Evolutionary conservation across 306 rosid genomes (phyloP).

Genomic region (Pterocarpus santalinus): DNA sequence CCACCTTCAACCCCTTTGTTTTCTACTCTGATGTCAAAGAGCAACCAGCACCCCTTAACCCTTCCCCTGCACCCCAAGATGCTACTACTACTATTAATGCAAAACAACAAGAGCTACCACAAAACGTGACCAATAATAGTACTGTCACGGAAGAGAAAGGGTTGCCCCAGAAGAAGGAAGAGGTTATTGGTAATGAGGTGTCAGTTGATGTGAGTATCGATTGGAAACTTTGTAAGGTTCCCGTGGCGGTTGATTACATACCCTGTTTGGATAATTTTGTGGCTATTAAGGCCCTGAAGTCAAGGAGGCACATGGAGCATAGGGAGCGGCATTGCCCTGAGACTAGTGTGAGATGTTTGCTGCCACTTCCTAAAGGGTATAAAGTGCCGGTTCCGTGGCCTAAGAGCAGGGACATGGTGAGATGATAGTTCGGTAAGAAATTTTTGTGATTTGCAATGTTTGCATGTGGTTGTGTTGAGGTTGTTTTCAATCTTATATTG

Average conservation of each 20-base stretch:
- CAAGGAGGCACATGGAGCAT: constrained; percentile 92
- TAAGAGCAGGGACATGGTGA: constrained; percentile 99
- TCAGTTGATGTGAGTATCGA: constrained; percentile 11
- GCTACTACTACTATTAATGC: constrained; percentile 6
- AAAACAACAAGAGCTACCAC: constrained; percentile 1
- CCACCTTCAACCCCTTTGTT: constrained; percentile 49
- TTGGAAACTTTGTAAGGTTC: constrained; percentile 75
- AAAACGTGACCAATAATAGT: constrained; percentile 27
- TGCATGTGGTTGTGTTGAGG: constrained; percentile 31
- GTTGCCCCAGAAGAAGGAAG: constrained; percentile 34
- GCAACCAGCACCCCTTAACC: constrained; percentile 14
- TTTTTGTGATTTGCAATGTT: constrained; percentile 37
- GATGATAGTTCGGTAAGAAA: constrained; percentile 76
- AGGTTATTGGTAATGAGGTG: not conserved
- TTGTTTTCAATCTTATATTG: constrained; percentile 20
- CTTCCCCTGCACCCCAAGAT: not conserved
- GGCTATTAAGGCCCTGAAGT: constrained; percentile 75
- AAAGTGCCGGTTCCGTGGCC: constrained; percentile 84
- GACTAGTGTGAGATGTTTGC: constrained; percentile 63
- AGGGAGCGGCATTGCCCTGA: constrained; percentile 91
- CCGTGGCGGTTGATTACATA: constrained; percentile 64
- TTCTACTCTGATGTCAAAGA: constrained; percentile 54
- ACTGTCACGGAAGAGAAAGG: constrained; percentile 7
- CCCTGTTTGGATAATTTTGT: constrained; percentile 85
- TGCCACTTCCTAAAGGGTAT: constrained; percentile 77